A percentile compares a stretch with the other conserved stretches of the same genome.
phyloP scores from a whole-genome alignment of 805 yeast genomes.

The Cyberlindnera amylophila region DNA sequence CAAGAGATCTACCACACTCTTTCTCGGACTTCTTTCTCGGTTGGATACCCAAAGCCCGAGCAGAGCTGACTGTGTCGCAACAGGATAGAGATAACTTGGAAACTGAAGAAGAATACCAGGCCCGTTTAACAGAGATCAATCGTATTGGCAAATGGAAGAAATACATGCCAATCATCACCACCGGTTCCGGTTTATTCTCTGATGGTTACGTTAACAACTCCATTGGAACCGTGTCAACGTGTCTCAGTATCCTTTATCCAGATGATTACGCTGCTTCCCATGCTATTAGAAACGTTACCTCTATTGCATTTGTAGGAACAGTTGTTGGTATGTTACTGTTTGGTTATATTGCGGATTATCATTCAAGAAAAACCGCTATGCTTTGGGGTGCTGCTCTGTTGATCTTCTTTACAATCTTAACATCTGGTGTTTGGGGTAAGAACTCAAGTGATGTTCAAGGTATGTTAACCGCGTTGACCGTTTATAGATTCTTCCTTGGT shows the following conservation, averaged over 20 bases:
- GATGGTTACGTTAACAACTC: constrained; percentile 92
- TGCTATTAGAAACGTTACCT: constrained; percentile 76
- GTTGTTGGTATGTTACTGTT: constrained; percentile 83
- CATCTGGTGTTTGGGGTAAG: constrained; percentile 78
- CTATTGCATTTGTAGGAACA: constrained; percentile 90
- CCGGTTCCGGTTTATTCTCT: constrained; percentile 91
- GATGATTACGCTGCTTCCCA: constrained; percentile 52
- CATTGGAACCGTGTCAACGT: constrained; percentile 73
- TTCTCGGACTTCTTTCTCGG: constrained; percentile 36
- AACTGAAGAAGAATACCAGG: constrained; percentile 23
- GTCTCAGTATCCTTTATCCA: constrained; percentile 68
- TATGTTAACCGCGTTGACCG: constrained; percentile 80
- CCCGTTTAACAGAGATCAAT: constrained; percentile 18
- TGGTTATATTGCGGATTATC: constrained; percentile 76
- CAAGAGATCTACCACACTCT: constrained; percentile 49
- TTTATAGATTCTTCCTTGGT: constrained; percentile 84
- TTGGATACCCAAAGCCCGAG: constrained; percentile 38
- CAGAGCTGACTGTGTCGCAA: constrained; percentile 41
- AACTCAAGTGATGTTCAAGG: constrained; percentile 46
- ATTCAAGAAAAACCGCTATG: constrained; percentile 83
- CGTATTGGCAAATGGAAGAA: constrained; percentile 28
- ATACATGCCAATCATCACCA: constrained; percentile 68
- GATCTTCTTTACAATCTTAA: constrained; percentile 71
- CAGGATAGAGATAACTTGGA: constrained; percentile 22
- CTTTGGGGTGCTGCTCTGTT: constrained; percentile 68